These are phyloP conservation scores for Aphanomyces invadans DNA, from an alignment of 352 stramenopile species.

Conservation along the genomic window DNA sequence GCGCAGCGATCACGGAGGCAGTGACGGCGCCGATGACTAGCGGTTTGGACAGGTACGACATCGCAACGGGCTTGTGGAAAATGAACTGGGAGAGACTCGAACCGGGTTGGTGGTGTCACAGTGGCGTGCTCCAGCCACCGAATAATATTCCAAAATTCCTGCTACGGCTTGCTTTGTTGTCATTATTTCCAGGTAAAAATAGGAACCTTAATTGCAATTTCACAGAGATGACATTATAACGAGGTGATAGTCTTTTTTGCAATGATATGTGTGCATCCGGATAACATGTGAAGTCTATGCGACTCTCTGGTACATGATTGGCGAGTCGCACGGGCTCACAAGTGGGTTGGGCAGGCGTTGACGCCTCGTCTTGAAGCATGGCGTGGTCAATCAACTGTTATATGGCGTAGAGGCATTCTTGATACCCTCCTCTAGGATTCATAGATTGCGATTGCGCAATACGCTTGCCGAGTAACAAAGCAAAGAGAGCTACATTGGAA, in stretches of 20 bases:
- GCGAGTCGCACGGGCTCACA: not conserved
- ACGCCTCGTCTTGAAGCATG: too few relatives aligned
- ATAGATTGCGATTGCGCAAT: too few relatives aligned
- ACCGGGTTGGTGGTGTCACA: not conserved
- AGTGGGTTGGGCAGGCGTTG: too few relatives aligned
- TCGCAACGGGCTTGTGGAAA: conserved; percentile 25
- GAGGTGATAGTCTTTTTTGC: not conserved
- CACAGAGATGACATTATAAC: not conserved
- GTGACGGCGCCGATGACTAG: conserved; percentile 67
- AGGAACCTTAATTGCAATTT: not conserved
- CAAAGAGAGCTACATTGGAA: not conserved
- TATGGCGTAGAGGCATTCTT: too few relatives aligned
- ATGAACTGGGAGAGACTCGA: not conserved
- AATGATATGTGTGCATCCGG: not conserved
- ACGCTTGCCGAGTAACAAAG: too few relatives aligned
- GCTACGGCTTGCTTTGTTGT: not conserved
- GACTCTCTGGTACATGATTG: not conserved
- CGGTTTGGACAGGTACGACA: conserved; percentile 76
- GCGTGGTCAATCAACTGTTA: too few relatives aligned
- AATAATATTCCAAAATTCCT: not conserved
- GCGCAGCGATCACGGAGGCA: conserved; percentile 42
- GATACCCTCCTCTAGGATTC: too few relatives aligned
- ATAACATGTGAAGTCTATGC: not conserved
- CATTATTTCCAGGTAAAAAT: conserved; percentile 5
- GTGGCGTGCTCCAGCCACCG: conserved; percentile 4